Evolutionary conservation across 495 filamentous ascomycete species (phyloP), one percentile per base, ranked within the genome.

Genomic region (Hypoxylon lienhwacheense): DNA sequence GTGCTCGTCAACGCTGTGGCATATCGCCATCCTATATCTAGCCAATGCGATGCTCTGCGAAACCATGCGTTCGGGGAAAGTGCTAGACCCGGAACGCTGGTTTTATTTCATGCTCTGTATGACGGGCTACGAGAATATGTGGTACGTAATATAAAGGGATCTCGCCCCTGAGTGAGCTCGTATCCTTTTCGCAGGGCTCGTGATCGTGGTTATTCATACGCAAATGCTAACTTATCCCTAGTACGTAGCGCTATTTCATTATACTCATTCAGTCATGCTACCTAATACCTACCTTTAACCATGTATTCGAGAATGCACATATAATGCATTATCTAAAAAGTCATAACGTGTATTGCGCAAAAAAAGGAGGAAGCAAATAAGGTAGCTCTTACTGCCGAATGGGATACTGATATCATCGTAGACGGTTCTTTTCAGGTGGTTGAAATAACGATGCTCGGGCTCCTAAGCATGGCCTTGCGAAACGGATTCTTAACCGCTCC

Each of bases 91-190:
- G 6, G 64, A 66, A 21, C 55, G 61, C 25, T 55, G 53, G 40
- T 64, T 66, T 34, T 64, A 66, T 35, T 58, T 66, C 29, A 50
- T 56, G 42, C 51, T 66, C 12, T 66, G 64, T 45, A 42, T 64
- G 22, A 53, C 55, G 4, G 49, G 56, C 20, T 61, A 61, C 17
- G 40, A 61, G 31, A 55, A 60, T 41, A 55, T 60, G 50, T 60
- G 57, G 57, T 60, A 60, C 16, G 57, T 51, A 42, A 35, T 20
- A 2, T 24, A n/a, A n/a, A n/a, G 5, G 2, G 32, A 7, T 21
- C n/a, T 37, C 41, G 5, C 8, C 15, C 20, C 11, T 12, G 8
- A 14, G 10, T 5, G 5, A 32, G 7, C 32, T 20, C 4, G 17
- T 35, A 8, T 31, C 7, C 17, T n/a, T n/a, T 35, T 26, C 16